These are phyloP conservation scores for Argentina anserina DNA, from an alignment of 306 rosid genomes.

Conservation along the genomic window DNA sequence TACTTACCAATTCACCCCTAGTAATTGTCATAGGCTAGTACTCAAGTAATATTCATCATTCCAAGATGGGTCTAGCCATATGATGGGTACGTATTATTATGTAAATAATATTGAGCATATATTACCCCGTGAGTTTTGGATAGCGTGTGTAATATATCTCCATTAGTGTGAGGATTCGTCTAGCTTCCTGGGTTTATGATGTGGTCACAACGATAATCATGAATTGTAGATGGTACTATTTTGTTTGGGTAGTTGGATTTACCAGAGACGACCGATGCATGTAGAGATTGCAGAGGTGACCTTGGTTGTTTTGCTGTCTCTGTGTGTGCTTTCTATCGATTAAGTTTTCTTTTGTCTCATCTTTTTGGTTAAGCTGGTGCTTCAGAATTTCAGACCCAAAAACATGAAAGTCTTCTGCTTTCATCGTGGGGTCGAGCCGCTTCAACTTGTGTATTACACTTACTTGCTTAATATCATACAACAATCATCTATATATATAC, in stretches of 20 bases:
- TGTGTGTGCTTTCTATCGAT: background rate
- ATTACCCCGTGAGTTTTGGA: background rate
- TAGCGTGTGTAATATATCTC: background rate
- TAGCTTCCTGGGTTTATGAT: background rate
- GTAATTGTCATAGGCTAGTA: too few relatives aligned
- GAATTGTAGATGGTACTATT: background rate
- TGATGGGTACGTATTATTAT: background rate
- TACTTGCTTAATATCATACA: too few relatives aligned
- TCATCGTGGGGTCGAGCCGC: background rate
- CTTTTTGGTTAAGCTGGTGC: background rate
- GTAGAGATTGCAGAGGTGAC: background rate
- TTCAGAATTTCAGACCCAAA: background rate
- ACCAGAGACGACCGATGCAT: background rate
- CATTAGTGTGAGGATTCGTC: background rate
- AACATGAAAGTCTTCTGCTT: background rate
- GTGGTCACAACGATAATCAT: background rate
- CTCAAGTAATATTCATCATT: background rate
- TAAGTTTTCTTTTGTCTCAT: background rate
- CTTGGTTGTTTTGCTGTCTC: constrained; percentile 1
- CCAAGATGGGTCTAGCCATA: background rate
- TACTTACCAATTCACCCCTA: too few relatives aligned
- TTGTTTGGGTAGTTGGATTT: background rate
- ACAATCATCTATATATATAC: too few relatives aligned
- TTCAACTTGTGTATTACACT: too few relatives aligned
- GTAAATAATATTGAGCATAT: background rate